These are phyloP conservation scores for Amphicarpaea edgeworthii DNA, from an alignment of 306 rosid species.

Conservation along the genomic window DNA sequence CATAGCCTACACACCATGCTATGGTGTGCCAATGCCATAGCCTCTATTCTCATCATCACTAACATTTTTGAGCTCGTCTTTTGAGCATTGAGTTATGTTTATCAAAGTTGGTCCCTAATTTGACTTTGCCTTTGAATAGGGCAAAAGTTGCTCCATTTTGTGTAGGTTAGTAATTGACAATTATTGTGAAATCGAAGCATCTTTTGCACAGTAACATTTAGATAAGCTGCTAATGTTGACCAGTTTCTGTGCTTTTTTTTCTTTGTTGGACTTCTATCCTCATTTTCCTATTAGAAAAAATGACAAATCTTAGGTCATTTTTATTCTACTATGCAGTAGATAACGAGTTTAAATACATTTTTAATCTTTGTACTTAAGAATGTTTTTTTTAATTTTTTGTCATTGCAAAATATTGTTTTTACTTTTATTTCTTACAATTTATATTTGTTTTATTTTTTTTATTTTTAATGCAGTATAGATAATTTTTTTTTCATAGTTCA, in stretches of 20 bases:
- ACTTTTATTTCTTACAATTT: no score
- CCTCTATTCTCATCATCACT: neutral
- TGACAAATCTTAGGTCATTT: no score
- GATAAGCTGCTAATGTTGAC: conserved; percentile 36
- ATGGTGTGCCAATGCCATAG: no score
- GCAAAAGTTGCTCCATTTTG: conserved; percentile 33
- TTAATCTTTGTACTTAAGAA: no score
- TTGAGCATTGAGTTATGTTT: conserved; percentile 22
- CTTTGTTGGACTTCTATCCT: conserved; percentile 16
- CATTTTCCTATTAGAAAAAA: neutral
- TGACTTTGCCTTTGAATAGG: neutral
- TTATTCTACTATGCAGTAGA: no score
- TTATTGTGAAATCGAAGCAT: conserved; percentile 16
- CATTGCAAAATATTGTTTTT: no score
- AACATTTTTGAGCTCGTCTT: conserved; percentile 7
- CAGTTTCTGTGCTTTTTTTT: neutral
- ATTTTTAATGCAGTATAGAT: no score
- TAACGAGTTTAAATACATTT: no score
- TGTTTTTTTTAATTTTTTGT: no score
- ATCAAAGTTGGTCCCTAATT: conserved; percentile 41
- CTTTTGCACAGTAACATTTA: neutral
- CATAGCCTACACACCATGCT: neutral
- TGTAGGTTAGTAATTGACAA: conserved; percentile 36
- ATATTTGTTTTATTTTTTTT: no score
- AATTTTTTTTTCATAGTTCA: no score